phyloP scores from a whole-genome alignment of 257 asterid species.

The Osmanthus fragrans region DNA sequence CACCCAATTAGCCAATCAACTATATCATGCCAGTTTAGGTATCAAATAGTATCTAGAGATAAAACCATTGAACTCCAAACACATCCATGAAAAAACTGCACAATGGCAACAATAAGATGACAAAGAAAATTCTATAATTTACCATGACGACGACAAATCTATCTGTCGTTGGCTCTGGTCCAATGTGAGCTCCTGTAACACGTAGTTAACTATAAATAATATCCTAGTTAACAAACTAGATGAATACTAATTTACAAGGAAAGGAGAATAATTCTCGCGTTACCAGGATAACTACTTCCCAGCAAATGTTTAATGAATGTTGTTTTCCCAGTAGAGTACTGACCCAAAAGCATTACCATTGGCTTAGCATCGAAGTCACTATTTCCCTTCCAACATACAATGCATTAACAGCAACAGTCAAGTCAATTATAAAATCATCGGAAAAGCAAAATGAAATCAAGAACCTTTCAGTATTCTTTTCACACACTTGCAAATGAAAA shows the following conservation, averaged over 20 bases:
- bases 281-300: conserved; percentile 65
- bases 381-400: conserved; percentile 31
- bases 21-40: neutral
- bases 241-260: neutral
- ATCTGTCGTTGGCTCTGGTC: conserved; percentile 91
- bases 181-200: conserved; percentile 72
- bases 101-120: neutral
- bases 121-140: conserved; percentile 15
- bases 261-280: neutral
- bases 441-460: neutral
- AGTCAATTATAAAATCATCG: conserved; percentile 7
- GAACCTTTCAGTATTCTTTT: neutral
- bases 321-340: conserved; percentile 82
- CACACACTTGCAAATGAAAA: neutral
- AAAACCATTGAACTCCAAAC: neutral
- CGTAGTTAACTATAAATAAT: neutral
- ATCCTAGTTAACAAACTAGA: neutral
- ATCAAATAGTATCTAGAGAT: neutral
- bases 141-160: conserved; percentile 87
- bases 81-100: neutral
- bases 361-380: conserved; percentile 90
- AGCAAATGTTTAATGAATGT: conserved; percentile 81
- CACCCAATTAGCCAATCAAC: neutral
- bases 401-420: neutral
- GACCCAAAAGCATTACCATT: conserved; percentile 90